Evolutionary conservation across 2,329 filamentous ascomycete species (phyloP).

Genomic region (Talaromyces marneffei): DNA sequence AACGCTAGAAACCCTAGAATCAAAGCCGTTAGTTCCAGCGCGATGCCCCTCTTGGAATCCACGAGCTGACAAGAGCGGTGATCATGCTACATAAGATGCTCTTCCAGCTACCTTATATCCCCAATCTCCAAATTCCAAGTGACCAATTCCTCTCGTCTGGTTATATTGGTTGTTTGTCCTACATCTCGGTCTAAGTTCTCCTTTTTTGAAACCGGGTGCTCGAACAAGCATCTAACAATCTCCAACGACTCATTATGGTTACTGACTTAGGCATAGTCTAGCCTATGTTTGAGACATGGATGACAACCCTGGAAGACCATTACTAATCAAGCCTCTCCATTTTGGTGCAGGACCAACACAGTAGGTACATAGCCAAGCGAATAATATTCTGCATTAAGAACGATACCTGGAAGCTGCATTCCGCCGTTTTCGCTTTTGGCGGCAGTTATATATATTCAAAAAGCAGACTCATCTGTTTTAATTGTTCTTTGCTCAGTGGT

Average conservation of each 20-base stretch:
- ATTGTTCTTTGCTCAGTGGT: background rate
- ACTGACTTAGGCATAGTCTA: no score
- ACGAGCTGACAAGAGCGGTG: background rate
- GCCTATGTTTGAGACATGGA: no score
- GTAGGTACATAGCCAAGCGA: no score
- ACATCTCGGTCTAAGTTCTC: background rate
- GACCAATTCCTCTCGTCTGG: background rate
- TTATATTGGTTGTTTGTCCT: background rate
- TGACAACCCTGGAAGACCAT: no score
- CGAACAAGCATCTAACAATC: background rate
- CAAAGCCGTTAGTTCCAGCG: background rate
- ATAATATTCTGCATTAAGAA: no score
- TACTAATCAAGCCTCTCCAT: no score
- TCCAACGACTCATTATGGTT: no score
- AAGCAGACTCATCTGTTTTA: conserved; percentile 1
- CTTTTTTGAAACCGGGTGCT: background rate
- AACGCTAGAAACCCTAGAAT: background rate
- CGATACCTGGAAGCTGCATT: no score
- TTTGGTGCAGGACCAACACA: no score
- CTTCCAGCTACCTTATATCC: background rate
- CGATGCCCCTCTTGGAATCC: background rate
- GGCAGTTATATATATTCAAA: no score
- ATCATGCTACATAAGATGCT: background rate
- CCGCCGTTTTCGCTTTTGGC: no score
- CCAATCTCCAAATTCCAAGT: background rate